These are phyloP conservation scores for Austroboletus novae-zelandiae DNA, from an alignment of 1,284 basidiomycete species.

Conservation along the genomic window DNA sequence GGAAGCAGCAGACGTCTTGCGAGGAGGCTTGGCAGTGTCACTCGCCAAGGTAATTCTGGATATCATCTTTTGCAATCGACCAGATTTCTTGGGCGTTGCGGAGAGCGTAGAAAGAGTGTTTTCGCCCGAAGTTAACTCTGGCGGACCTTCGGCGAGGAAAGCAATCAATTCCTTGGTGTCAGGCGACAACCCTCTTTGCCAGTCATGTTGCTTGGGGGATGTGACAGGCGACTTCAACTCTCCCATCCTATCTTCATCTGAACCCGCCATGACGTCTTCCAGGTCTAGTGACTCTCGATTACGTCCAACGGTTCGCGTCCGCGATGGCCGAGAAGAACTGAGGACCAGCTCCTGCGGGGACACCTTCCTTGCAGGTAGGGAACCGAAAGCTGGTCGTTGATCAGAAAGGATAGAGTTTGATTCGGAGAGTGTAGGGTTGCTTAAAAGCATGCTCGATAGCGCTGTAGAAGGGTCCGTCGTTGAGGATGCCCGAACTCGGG, in stretches of 20 bases:
- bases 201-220: conserved; percentile 30
- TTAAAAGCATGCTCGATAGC: conserved; percentile 11
- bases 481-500: conserved; percentile 31
- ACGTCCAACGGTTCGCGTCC: conserved; percentile 49
- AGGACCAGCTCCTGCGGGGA: conserved; percentile 29
- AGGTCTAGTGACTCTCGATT: conserved; percentile 69
- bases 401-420: conserved; percentile 20
- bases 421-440: conserved; percentile 25
- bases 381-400: conserved; percentile 32
- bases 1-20: conserved; percentile 27
- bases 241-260: conserved; percentile 45
- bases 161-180: conserved; percentile 60
- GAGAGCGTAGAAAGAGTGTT: conserved; percentile 39
- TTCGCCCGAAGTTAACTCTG: conserved; percentile 27
- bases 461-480: conserved; percentile 26
- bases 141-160: conserved; percentile 36
- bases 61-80: conserved; percentile 74
- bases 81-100: conserved; percentile 50
- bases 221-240: conserved; percentile 17
- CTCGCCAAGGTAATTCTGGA: conserved; percentile 64
- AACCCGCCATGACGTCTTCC: conserved; percentile 70
- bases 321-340: conserved; percentile 37
- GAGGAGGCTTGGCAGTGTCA: conserved; percentile 29
- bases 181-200: conserved; percentile 39
- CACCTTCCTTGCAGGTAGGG: conserved; percentile 18